phyloP scores from a whole-genome alignment of 2,329 filamentous ascomycete species.

The Apiospora rasikravindrae region DNA sequence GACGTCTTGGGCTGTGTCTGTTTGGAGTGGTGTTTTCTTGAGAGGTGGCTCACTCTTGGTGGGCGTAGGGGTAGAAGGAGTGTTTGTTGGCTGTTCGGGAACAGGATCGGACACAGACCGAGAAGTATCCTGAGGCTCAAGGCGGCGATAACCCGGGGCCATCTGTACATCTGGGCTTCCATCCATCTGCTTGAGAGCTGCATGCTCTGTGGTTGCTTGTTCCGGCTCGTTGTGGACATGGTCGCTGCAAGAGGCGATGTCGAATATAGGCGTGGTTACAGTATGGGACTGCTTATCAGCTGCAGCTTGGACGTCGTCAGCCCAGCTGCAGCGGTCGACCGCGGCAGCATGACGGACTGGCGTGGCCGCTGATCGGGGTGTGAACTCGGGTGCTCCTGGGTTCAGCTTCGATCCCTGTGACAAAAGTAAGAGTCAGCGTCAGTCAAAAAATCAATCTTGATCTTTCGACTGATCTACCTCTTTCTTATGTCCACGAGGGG shows the following conservation, averaged over 20 bases:
- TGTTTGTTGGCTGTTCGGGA: background rate
- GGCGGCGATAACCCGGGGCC: conserved; percentile 15
- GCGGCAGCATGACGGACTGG: conserved; percentile 23
- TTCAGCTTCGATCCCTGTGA: conserved; percentile 59
- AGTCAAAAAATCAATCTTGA: conserved; percentile 46
- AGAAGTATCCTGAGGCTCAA: conserved; percentile 12
- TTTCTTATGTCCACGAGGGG: conserved; percentile 48
- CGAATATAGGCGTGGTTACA: conserved; percentile 10
- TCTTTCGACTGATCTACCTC: conserved; percentile 55
- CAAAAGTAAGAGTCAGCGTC: conserved; percentile 47
- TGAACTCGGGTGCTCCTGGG: conserved; percentile 61
- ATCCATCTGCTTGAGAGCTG: conserved; percentile 7
- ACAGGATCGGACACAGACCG: conserved; percentile 24
- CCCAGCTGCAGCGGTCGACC: conserved; percentile 34
- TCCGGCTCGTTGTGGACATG: background rate
- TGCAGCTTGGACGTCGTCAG: conserved; percentile 33
- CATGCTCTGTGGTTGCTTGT: conserved; percentile 12
- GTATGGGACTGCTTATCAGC: background rate
- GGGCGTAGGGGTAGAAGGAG: conserved; percentile 18
- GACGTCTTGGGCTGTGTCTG: background rate
- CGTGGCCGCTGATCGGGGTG: conserved; percentile 46
- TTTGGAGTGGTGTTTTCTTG: background rate
- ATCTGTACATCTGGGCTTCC: background rate
- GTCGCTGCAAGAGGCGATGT: background rate
- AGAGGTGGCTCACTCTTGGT: conserved; percentile 16